Percentiles rank a stretch among this genome's conserved stretches.
These are phyloP conservation scores for Dunaliella sp. DNA, from an alignment of 139 green algal genomes.

Conservation along the genomic window DNA sequence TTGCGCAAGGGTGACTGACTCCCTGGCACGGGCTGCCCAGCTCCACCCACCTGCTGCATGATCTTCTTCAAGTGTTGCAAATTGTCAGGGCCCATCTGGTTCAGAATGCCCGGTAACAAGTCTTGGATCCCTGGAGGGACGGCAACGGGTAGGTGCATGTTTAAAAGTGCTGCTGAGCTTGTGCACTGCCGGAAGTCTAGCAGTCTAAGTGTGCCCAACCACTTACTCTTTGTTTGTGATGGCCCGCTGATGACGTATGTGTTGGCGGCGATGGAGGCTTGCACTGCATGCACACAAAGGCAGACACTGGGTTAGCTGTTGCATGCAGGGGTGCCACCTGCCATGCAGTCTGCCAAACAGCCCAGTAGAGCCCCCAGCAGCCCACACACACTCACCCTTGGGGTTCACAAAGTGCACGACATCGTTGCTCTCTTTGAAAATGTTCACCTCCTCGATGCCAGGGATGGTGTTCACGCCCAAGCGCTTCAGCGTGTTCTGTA, in stretches of 20 bases:
- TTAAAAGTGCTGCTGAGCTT: neutral
- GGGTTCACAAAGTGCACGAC: slow-evolving; percentile 96
- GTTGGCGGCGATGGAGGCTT: slow-evolving; percentile 98
- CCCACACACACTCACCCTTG: slow-evolving; percentile 85
- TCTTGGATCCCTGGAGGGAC: slow-evolving; percentile 73
- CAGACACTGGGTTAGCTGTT: too few relatives aligned
- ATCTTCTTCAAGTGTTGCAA: slow-evolving; percentile 83
- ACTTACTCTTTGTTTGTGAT: slow-evolving; percentile 61
- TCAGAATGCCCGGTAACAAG: slow-evolving; percentile 81
- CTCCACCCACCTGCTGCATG: slow-evolving; percentile 57
- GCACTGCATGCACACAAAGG: slow-evolving; percentile 71
- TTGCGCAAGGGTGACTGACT: too few relatives aligned
- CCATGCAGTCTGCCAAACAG: too few relatives aligned
- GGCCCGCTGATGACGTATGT: slow-evolving; percentile 97
- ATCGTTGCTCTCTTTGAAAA: slow-evolving; percentile 88
- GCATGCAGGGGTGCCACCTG: too few relatives aligned
- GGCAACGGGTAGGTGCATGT: neutral
- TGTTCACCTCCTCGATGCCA: slow-evolving; percentile 99
- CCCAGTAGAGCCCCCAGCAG: too few relatives aligned
- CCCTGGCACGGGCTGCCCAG: too few relatives aligned
- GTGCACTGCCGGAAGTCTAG: too few relatives aligned
- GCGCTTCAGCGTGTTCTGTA: slow-evolving; percentile 96
- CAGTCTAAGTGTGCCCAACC: too few relatives aligned
- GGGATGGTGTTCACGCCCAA: slow-evolving; percentile 98
- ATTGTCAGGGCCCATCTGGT: slow-evolving; percentile 81